These are phyloP conservation scores for Brettanomyces nanus DNA, from an alignment of 805 yeast genomes.

Conservation along the genomic window DNA sequence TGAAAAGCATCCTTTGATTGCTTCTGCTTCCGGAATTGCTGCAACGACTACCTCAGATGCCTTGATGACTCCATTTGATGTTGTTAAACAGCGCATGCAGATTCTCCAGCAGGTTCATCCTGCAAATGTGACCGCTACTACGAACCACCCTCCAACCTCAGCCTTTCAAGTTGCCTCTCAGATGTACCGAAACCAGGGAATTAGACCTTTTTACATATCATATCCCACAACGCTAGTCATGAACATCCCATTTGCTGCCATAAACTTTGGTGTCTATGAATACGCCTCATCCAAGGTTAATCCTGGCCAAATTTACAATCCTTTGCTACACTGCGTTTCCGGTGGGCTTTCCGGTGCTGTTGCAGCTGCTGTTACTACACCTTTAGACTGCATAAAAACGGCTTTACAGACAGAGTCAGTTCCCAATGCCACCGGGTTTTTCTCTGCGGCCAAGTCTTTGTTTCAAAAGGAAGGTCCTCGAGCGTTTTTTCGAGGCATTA, in stretches of 20 bases:
- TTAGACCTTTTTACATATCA: constrained; percentile 79
- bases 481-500: constrained; percentile 78
- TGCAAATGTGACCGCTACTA: constrained; percentile 6
- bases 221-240: constrained; percentile 91
- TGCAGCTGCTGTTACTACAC: constrained; percentile 93
- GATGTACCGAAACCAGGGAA: constrained; percentile 56
- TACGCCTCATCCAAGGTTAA: constrained; percentile 69
- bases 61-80: constrained; percentile 95
- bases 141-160: constrained; percentile 8
- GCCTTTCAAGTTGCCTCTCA: constrained; percentile 25
- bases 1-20: constrained; percentile 71
- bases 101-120: constrained; percentile 13
- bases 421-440: constrained; percentile 54
- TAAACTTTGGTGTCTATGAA: constrained; percentile 90
- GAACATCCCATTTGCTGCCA: constrained; percentile 91
- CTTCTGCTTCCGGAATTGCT: constrained; percentile 81
- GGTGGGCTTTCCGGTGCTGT: constrained; percentile 94
- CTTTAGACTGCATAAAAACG: constrained; percentile 90
- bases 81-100: constrained; percentile 93
- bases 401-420: constrained; percentile 76
- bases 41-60: constrained; percentile 95
- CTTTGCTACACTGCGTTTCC: constrained; percentile 81
- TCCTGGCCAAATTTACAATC: constrained; percentile 74
- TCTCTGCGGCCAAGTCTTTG: constrained; percentile 62
- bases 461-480: constrained; percentile 47